Conservation (phyloP, 805 yeast species). For the Torulaspora franciscae region DNA sequence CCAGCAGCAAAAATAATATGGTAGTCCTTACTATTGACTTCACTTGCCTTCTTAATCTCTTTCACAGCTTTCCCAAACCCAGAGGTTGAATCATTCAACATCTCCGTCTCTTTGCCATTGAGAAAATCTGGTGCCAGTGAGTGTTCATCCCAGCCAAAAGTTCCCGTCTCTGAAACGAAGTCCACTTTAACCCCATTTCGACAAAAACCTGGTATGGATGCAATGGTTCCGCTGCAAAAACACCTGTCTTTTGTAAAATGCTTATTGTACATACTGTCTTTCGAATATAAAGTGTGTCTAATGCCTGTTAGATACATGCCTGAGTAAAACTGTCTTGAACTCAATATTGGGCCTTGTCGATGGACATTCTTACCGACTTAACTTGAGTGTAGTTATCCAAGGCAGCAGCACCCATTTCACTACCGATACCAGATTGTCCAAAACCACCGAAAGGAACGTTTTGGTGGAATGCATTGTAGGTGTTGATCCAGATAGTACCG, state of each 20-base stretch:
- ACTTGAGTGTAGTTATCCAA: constrained; percentile 74
- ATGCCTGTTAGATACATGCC: not conserved
- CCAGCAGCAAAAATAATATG: constrained; percentile 57
- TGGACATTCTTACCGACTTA: constrained; percentile 73
- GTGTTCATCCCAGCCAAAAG: constrained; percentile 53
- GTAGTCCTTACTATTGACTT: constrained; percentile 46
- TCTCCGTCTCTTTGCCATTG: constrained; percentile 42
- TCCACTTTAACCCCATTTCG: constrained; percentile 49
- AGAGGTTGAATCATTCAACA: constrained; percentile 38
- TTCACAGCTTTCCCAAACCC: constrained; percentile 39
- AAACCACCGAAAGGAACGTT: constrained; percentile 90
- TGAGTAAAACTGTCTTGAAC: not conserved
- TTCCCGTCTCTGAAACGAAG: constrained; percentile 56
- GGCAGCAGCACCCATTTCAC: constrained; percentile 88
- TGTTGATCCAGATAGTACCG: constrained; percentile 81
- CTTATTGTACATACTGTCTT: constrained; percentile 1
- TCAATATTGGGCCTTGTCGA: constrained; percentile 23
- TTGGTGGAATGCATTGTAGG: constrained; percentile 79
- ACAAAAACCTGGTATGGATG: constrained; percentile 52
- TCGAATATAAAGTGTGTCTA: not conserved
- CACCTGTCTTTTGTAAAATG: constrained; percentile 47
- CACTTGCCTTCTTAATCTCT: constrained; percentile 44
- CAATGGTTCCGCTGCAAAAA: constrained; percentile 52
- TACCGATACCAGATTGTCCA: constrained; percentile 82
- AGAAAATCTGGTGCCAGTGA: constrained; percentile 43